phyloP scores from a whole-genome alignment of 2,329 filamentous ascomycete species.

The Ramichloridium luteum region DNA sequence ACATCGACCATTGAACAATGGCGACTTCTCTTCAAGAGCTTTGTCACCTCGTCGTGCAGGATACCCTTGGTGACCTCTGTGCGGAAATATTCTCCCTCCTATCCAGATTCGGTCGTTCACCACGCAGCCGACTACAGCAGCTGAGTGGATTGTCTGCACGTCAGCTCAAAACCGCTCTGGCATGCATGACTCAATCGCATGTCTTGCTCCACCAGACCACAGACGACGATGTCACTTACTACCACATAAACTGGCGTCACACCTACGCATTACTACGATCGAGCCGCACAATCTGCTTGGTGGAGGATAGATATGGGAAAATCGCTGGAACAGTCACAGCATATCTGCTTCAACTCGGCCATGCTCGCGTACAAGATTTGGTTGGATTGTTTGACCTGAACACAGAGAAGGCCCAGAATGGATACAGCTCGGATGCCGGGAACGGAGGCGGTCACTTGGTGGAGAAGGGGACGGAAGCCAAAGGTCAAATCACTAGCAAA shows the following conservation, averaged over 20 bases:
- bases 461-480: conserved; percentile 8
- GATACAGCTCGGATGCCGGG: not conserved
- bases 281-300: conserved; percentile 67
- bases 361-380: conserved; percentile 60
- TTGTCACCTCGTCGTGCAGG: conserved; percentile 1
- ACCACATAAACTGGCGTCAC: conserved; percentile 69
- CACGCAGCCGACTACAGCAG: conserved; percentile 54
- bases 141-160: conserved; percentile 61
- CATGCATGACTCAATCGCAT: conserved; percentile 77
- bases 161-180: conserved; percentile 69
- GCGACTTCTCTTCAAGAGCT: conserved; percentile 4
- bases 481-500: conserved; percentile 24
- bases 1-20: conserved; percentile 1
- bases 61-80: conserved; percentile 5
- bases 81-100: conserved; percentile 78
- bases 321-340: conserved; percentile 63
- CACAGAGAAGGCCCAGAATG: conserved; percentile 6
- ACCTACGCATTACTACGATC: conserved; percentile 73
- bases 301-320: conserved; percentile 62
- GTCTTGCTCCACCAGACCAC: conserved; percentile 36
- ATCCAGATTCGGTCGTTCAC: conserved; percentile 64
- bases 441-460: no score
- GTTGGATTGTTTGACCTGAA: conserved; percentile 48
- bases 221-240: conserved; percentile 51
- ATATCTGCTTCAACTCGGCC: conserved; percentile 63